Evolutionary conservation across 139 green algal genomes (phyloP), one percentile per base, ranked within the genome.

Genomic region (Chlorella sp.): DNA sequence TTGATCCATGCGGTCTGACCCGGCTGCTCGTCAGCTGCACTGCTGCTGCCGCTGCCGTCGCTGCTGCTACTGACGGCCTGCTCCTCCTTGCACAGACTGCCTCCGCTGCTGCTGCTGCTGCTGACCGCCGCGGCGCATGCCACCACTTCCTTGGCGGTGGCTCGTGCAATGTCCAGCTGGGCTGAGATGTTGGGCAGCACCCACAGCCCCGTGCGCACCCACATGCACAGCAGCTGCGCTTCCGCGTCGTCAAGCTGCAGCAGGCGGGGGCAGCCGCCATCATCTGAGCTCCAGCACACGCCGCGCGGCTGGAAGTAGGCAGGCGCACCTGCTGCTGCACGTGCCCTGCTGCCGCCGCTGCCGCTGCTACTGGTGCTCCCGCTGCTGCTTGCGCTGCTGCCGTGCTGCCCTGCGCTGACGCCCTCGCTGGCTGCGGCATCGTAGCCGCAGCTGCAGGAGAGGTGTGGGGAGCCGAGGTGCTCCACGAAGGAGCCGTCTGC

Each of bases 161-260:
- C 51, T 16, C 51, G 22, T 16, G 51, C 51, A 60, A 60, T 60
- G 51, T 60, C 51, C 40, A 83, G 77, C 77, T 34, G 77, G 3
- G 56, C 58, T 30, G 77, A 64, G 2, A 83, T 69, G 32, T 30
- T 43, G 20, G 86, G 86, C 75, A 83, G 54, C 60, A 81, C 48
- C 87, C 87, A 90, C 51, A 64, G 22, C 6, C 87, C 85, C 9
- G 77, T 76, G 54, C 87, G 77, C 22, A 88, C 65, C 84, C 84
- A 90, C 36, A 65, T 72, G n/a, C 72, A 76, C 19, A 90, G 79
- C 48, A 90, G 56, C 62, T 82, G 62, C 22, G 73, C 43, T 65
- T 90, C 82, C 20, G 85, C 75, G 46, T 90, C 86, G 4, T 90
- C 86, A 40, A 90, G 85, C 40, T 89, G 60, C 74, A 90, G 64